Evolutionary conservation across 179 eudicot species (phyloP), one percentile per base, ranked within the genome.

Genomic region (Silene coronaria): DNA sequence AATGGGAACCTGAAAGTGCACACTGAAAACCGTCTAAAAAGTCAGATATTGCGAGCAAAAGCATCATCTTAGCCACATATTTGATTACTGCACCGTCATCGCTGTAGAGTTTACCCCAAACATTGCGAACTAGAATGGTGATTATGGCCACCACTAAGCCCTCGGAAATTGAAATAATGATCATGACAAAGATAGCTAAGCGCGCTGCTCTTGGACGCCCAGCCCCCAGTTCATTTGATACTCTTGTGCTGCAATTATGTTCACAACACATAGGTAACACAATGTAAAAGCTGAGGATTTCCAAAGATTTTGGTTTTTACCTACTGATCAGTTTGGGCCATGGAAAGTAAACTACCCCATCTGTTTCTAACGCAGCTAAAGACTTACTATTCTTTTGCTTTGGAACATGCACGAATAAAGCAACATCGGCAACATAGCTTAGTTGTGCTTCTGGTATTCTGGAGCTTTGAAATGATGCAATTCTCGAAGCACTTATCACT

Each of bases 201-300:
- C 85, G 87, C 7, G 93, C 93, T 13, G 87, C 83, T 62, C 76
- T 28, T 28, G 96, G 85, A 19, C 73, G 72, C 17, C 87, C 91
- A 32, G 96, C 92, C 0, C 96, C 96, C 72, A 91, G 71, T 79
- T 91, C 96, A 67, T 89, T 91, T 26, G 96, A 88, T 55, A 91
- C 93, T 70, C 96, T 80, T 21, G 89, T 91, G 79, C 96, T 89
- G 81, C 69, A 73, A 42, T 74, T 45, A 55, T 30, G 27, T 21
- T 28, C 12, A 19, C 23, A 21, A 34, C 12, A 38, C 45, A 9
- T 9, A 38, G 30, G 45, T 21, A 16, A 21, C 23, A 38, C 45
- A 8, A 38, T 38, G 45, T 38, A 9, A 8, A 38, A 12, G 45
- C 12, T 11, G 45, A 38, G 12, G 12, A 9, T 38, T 9, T 38